Conservation (phyloP, 202 grass and related monocot species). For the Digitaria exilis region DNA sequence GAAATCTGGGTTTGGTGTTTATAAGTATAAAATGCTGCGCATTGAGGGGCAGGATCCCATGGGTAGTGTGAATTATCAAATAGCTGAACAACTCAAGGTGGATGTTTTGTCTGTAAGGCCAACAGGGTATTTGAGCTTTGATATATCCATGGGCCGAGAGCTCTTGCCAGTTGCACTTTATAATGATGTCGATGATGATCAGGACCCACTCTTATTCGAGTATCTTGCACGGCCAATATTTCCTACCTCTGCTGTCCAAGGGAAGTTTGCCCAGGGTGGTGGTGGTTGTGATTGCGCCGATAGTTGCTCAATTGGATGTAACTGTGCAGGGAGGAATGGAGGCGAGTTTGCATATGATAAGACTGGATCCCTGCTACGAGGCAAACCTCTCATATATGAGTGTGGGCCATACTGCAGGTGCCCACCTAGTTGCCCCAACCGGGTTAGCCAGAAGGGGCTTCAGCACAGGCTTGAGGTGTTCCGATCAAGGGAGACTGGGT, state of each 20-base stretch:
- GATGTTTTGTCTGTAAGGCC: slow-evolving; percentile 62
- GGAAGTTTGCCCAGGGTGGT: slow-evolving; percentile 65
- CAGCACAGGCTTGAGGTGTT: slow-evolving; percentile 80
- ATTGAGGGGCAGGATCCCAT: slow-evolving; percentile 92
- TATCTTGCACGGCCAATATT: slow-evolving; percentile 79
- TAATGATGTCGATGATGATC: slow-evolving; percentile 89
- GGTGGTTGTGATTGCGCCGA: slow-evolving; percentile 70
- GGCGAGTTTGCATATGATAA: slow-evolving; percentile 83
- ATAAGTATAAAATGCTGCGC: slow-evolving; percentile 89
- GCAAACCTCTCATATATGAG: slow-evolving; percentile 89
- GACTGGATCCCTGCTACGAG: slow-evolving; percentile 62
- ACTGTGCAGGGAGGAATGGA: slow-evolving; percentile 75
- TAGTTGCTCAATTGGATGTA: slow-evolving; percentile 78
- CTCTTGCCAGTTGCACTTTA: slow-evolving; percentile 69
- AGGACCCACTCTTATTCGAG: slow-evolving; percentile 75
- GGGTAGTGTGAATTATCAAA: slow-evolving; percentile 69
- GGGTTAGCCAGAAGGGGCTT: slow-evolving; percentile 91
- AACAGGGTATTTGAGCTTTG: slow-evolving; percentile 80
- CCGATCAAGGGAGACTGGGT: slow-evolving; percentile 88
- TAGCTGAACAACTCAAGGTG: slow-evolving; percentile 75
- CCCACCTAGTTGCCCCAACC: slow-evolving; percentile 76
- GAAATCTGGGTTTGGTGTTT: slow-evolving; percentile 88
- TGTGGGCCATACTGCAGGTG: slow-evolving; percentile 85
- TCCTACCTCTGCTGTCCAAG: slow-evolving; percentile 71
- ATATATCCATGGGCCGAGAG: slow-evolving; percentile 87